These are phyloP conservation scores for Fraxinus baroniana DNA, from an alignment of 305 asterid species.

Conservation along the genomic window DNA sequence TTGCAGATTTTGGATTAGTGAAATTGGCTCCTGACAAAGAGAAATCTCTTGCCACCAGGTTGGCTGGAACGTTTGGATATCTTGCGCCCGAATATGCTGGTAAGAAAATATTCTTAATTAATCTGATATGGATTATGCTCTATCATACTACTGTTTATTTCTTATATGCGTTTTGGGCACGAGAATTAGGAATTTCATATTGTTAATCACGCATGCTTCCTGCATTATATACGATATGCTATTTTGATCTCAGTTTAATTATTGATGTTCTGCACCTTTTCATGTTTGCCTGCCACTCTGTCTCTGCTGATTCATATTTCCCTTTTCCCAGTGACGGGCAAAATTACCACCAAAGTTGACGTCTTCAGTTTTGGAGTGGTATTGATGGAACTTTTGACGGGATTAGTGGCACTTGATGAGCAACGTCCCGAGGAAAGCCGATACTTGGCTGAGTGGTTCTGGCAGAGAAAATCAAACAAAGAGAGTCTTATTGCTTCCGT, in stretches of 20 bases:
- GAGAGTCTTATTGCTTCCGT: constrained; percentile 47
- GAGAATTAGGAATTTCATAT: neutral
- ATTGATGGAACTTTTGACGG: constrained; percentile 77
- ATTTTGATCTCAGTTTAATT: neutral
- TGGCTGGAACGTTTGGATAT: constrained; percentile 89
- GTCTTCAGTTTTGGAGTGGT: constrained; percentile 91
- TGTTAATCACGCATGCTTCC: neutral
- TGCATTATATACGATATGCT: neutral
- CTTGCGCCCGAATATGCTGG: constrained; percentile 97
- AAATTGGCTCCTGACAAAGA: constrained; percentile 78
- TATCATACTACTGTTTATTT: neutral
- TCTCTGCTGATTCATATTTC: neutral
- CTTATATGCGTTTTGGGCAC: neutral
- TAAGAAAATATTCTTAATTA: constrained; percentile 19
- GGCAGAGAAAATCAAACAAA: constrained; percentile 54
- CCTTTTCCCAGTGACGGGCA: constrained; percentile 62
- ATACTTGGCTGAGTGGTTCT: constrained; percentile 77
- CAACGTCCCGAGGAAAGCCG: constrained; percentile 67
- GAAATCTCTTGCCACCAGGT: constrained; percentile 64
- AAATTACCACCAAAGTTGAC: constrained; percentile 76
- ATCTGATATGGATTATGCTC: neutral
- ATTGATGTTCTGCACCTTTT: neutral
- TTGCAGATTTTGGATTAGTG: constrained; percentile 83
- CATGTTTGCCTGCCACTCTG: neutral
- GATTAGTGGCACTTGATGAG: constrained; percentile 72